Evolutionary conservation across 495 filamentous ascomycete genomes (phyloP).

Genomic region (Ramalina intermedia): DNA sequence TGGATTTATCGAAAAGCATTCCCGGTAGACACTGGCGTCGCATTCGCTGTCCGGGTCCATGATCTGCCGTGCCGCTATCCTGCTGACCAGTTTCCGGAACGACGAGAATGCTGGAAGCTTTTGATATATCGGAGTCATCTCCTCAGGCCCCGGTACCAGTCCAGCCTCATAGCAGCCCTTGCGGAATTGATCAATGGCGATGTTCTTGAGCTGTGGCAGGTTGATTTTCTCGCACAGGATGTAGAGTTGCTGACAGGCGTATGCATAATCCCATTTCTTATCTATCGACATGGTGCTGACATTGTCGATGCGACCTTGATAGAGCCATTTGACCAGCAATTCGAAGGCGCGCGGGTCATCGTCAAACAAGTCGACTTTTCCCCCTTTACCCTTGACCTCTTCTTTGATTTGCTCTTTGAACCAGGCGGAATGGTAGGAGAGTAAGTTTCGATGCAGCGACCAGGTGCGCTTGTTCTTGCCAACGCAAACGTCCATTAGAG

Average conservation of each 20-base stretch:
- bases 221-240: constrained; percentile 32
- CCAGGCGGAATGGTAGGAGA: constrained; percentile 30
- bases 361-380: constrained; percentile 25
- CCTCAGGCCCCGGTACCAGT: constrained; percentile 33
- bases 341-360: constrained; percentile 32
- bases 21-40: constrained; percentile 26
- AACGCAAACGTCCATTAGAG: constrained; percentile 31
- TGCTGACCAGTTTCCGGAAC: constrained; percentile 30
- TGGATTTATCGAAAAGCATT: constrained; percentile 29
- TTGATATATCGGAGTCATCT: constrained; percentile 33
- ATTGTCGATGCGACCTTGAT: constrained; percentile 34
- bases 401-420: constrained; percentile 25
- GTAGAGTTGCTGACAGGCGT: constrained; percentile 34
- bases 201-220: constrained; percentile 29
- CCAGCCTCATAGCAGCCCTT: constrained; percentile 26
- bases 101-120: constrained; percentile 22
- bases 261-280: constrained; percentile 33
- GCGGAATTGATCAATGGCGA: constrained; percentile 35
- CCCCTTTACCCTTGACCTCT: constrained; percentile 15
- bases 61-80: constrained; percentile 34
- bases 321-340: constrained; percentile 36
- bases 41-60: constrained; percentile 33
- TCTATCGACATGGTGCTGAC: constrained; percentile 24
- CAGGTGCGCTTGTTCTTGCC: constrained; percentile 26
- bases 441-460: constrained; percentile 31